Conservation (phyloP, 2,329 filamentous ascomycete genomes). For the Thelonectria discophora region DNA sequence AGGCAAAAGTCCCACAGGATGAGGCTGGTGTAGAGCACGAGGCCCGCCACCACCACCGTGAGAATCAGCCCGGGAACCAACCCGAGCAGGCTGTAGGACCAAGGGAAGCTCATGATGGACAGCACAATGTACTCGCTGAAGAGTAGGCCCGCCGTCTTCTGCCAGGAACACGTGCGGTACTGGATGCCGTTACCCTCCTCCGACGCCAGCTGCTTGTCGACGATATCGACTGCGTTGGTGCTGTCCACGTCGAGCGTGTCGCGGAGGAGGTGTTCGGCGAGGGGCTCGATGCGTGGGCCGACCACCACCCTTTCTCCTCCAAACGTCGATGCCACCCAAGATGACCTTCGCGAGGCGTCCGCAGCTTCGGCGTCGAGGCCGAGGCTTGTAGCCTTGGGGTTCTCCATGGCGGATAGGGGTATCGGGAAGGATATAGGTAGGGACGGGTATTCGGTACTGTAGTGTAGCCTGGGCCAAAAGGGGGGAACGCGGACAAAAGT, state of each 20-base stretch:
- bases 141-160: slow-evolving; percentile 89
- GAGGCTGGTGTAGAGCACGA: slow-evolving; percentile 80
- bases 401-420: slow-evolving; percentile 32
- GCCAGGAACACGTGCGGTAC: slow-evolving; percentile 93
- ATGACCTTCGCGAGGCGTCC: slow-evolving; percentile 30
- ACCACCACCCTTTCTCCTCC: slow-evolving; percentile 53
- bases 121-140: slow-evolving; percentile 97
- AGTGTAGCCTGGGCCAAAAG: no score
- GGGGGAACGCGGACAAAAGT: neutral
- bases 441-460: no score
- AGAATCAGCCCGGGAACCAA: slow-evolving; percentile 86
- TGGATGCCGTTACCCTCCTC: slow-evolving; percentile 84
- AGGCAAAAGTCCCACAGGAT: slow-evolving; percentile 84
- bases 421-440: neutral
- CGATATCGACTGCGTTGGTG: slow-evolving; percentile 56
- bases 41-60: slow-evolving; percentile 77
- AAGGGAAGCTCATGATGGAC: slow-evolving; percentile 93
- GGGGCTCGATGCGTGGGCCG: slow-evolving; percentile 62
- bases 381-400: slow-evolving; percentile 26
- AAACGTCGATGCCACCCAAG: slow-evolving; percentile 48
- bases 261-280: slow-evolving; percentile 48
- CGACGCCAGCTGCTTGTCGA: slow-evolving; percentile 74
- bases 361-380: slow-evolving; percentile 34
- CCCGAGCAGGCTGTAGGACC: slow-evolving; percentile 88
- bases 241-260: slow-evolving; percentile 54